Evolutionary conservation across 2,329 filamentous ascomycete genomes (phyloP).

Genomic region (Stachybotrys elegans): DNA sequence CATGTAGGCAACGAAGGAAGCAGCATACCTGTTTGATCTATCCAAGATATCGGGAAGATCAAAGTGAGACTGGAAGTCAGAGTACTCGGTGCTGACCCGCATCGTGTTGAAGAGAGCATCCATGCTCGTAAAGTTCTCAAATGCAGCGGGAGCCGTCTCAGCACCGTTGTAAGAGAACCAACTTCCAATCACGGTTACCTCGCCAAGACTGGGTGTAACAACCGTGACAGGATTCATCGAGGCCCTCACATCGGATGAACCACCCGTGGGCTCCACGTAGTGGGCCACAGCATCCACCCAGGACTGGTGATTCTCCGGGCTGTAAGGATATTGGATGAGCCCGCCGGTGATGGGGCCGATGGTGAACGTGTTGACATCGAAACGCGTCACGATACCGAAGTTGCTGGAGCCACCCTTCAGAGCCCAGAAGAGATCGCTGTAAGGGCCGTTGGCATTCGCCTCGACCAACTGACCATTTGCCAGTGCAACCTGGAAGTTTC

Average conservation of each 20-base stretch:
- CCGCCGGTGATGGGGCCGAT: background rate
- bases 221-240: background rate
- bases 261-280: background rate
- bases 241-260: background rate
- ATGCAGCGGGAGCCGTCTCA: background rate
- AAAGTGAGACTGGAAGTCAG: background rate
- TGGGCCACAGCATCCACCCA: background rate
- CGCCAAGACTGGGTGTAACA: background rate
- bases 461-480: conserved; percentile 32
- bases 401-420: conserved; percentile 30
- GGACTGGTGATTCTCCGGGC: background rate
- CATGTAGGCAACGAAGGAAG: background rate
- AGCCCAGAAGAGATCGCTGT: conserved; percentile 29
- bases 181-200: background rate
- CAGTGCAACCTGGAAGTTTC: conserved; percentile 37
- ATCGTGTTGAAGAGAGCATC: background rate
- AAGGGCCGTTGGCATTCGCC: conserved; percentile 23
- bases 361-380: conserved; percentile 20
- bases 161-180: background rate
- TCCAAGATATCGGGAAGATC: background rate
- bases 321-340: background rate
- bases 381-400: conserved; percentile 29
- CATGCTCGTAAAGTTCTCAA: background rate
- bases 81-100: background rate
- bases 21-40: background rate